phyloP scores from a whole-genome alignment of 495 filamentous ascomycete species.

The Tirmania nivea region DNA sequence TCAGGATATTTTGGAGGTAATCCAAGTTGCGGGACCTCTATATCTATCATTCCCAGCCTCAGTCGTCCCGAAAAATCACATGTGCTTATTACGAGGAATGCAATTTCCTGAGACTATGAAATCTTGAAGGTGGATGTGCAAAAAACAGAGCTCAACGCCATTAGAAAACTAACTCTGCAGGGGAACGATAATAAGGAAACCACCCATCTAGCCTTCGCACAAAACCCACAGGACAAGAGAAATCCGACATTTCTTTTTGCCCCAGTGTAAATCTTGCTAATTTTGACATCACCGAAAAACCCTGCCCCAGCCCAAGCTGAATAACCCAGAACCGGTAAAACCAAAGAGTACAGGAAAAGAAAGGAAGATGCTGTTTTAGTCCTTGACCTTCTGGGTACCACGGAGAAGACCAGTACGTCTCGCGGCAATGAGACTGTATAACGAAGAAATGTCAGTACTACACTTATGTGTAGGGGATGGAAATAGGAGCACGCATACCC shows the following conservation, averaged over 20 bases:
- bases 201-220: not conserved
- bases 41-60: too few relatives aligned
- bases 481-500: conserved; percentile 26
- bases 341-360: not conserved
- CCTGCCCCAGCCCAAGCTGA: not conserved
- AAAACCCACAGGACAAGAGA: not conserved
- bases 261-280: not conserved
- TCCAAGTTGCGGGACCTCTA: too few relatives aligned
- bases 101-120: too few relatives aligned
- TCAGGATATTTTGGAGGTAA: too few relatives aligned
- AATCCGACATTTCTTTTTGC: not conserved
- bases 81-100: too few relatives aligned
- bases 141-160: not conserved
- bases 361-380: conserved; percentile 30
- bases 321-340: not conserved
- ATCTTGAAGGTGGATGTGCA: not conserved
- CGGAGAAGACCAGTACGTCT: conserved; percentile 95
- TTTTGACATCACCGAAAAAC: not conserved
- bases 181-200: not conserved
- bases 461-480: not conserved
- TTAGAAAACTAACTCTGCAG: not conserved
- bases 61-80: too few relatives aligned
- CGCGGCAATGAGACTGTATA: conserved; percentile 76
- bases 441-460: not conserved
- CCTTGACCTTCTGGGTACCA: conserved; percentile 99